phyloP scores from a whole-genome alignment of 2,329 filamentous ascomycete species.

The Pezicula radicicola region DNA sequence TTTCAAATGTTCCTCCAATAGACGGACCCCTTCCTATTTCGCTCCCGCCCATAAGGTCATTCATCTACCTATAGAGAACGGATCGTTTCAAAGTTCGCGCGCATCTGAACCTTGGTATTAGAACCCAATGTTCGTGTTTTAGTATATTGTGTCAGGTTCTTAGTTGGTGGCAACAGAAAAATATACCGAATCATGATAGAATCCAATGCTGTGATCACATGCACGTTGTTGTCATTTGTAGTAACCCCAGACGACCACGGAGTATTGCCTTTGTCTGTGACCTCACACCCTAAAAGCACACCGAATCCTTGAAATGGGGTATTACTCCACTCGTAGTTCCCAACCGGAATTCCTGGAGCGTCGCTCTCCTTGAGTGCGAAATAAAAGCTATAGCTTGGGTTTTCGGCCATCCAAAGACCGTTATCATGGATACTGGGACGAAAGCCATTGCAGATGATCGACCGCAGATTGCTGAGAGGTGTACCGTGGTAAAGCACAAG shows the following conservation, averaged over 20 bases:
- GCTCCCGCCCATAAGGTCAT: no score
- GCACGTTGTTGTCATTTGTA: no score
- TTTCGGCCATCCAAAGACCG: not conserved
- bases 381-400: not conserved
- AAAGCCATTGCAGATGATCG: not conserved
- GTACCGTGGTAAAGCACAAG: not conserved
- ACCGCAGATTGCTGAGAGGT: not conserved
- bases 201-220: not conserved
- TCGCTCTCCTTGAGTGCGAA: not conserved
- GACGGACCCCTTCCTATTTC: no score
- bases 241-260: no score
- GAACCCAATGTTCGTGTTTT: no score
- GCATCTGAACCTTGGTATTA: no score
- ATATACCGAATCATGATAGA: not conserved
- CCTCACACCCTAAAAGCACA: not conserved
- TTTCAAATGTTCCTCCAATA: no score
- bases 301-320: not conserved
- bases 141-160: no score
- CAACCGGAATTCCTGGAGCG: not conserved
- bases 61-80: no score
- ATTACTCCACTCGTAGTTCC: not conserved
- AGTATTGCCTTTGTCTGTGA: not conserved
- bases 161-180: not conserved
- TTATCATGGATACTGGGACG: not conserved
- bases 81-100: no score